Base-by-base conservation (phyloP, 371 early-diverging fungal species). In the Fennellomyces sp. region DNA sequence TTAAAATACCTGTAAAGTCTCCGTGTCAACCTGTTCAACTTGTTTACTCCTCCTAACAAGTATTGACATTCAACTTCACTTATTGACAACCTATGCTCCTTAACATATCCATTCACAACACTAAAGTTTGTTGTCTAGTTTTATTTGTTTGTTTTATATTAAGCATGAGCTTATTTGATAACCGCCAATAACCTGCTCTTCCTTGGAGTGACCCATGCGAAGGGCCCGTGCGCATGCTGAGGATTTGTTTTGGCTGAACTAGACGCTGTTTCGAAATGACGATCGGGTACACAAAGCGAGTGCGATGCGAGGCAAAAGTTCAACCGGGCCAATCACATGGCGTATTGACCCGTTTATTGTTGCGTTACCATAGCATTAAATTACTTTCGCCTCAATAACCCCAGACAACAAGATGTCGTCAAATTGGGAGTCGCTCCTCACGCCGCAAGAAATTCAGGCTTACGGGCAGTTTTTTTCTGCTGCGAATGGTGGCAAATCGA, bases 381-480 rank as follows among this genome's bases (percentile, higher is more conserved):
- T 48, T 47, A 56, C 21, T 7, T 35, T 31, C 33, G n/a, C 58
- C 41, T 17, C 45, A 45, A 45, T 5, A 19, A 21, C 45, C 45
- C 45, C 45, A n/a, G 45, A 53, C 38, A 53, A 35, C 8, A 33
- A 54, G 41, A 54, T 36, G 53, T 27, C 38, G 31, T 33, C 47
- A 11, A 33, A 59, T 45, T 80, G 80, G 80, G 75, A 78, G 50
- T 69, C 70, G 11, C 60, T 62, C 38, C 68, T 91, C n/a, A 79
- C 90, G 13, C 63, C 83, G 33, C 87, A 86, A 49, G 97, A 96
- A 72, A 70, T 72, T 51, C 70, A 76, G 29, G 79, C 80, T 5
- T 94, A 88, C 75, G 73, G 73, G 6, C 76, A 91, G 45, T 69
- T 91, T 17, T 94, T 92, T 61, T 69, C 82, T 33, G 64, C 75